These are phyloP conservation scores for Cutaneotrichosporon sp. DNA, from an alignment of 1,284 basidiomycete species.

Conservation along the genomic window DNA sequence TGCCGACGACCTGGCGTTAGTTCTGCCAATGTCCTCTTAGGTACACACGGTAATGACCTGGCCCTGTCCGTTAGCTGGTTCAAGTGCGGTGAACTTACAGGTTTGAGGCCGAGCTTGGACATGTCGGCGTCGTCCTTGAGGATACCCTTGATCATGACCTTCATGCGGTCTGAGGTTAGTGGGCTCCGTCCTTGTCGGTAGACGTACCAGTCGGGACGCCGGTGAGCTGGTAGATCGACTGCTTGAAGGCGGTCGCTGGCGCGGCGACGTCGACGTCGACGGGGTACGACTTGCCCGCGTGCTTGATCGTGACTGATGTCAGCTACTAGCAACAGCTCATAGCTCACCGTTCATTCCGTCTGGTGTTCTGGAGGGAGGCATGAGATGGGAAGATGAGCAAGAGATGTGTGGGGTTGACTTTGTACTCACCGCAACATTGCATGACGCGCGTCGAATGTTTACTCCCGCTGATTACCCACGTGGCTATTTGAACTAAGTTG, in stretches of 20 bases:
- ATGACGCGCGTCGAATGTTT: not conserved
- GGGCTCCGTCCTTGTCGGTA: not conserved
- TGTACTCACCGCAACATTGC: not conserved
- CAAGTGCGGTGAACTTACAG: conserved; percentile 56
- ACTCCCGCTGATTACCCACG: not conserved
- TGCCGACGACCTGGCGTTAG: conserved; percentile 80
- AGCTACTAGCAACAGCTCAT: not conserved
- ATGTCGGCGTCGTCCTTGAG: conserved; percentile 73
- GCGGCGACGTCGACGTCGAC: conserved; percentile 59
- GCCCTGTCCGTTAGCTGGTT: conserved; percentile 55
- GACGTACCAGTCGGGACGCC: conserved; percentile 65
- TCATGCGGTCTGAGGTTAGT: conserved; percentile 72
- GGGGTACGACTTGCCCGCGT: conserved; percentile 73
- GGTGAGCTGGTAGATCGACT: conserved; percentile 73
- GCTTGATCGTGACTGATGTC: conserved; percentile 73
- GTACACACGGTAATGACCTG: conserved; percentile 54
- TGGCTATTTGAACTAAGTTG: not conserved
- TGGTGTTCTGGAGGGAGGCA: conserved; percentile 1
- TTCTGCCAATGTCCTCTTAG: conserved; percentile 38
- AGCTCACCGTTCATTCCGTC: not conserved
- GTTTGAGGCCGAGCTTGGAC: conserved; percentile 76
- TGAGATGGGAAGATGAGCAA: conserved; percentile 1
- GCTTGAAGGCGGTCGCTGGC: conserved; percentile 69
- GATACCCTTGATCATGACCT: conserved; percentile 92
- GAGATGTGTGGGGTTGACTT: not conserved